Evolutionary conservation across 352 stramenopile genomes (phyloP), one percentile per base, ranked within the genome.

Genomic region (Phytophthora cactorum): DNA sequence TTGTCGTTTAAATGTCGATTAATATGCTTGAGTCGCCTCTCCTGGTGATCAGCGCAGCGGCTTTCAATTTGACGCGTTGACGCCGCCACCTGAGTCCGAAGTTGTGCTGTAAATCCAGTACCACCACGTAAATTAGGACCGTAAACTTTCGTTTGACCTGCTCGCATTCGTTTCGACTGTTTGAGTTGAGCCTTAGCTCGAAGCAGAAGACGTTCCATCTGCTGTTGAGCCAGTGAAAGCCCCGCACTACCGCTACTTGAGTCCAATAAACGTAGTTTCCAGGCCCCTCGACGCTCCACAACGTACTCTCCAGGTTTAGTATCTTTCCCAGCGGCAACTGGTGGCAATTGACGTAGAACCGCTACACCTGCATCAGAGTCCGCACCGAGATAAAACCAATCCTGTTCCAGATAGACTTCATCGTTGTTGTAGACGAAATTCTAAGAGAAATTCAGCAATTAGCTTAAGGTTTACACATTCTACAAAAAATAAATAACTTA

Each of bases 401-500:
- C 84, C 49, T 94, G 86, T 74, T 94, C 84, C 12, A 94, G 59
- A 59, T 88, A 94, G 14, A 94, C 74, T 63, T 94, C 86, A 54
- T 92, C 84, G 57, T 86, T 86, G 72, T 92, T 94, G 75, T 92
- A 92, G 28, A 93, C 86, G 54, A 90, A 93, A 29, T 80, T 82
- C 84, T 92, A 54, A 39, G n/a, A 28, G 12, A 43, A 36, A 4
- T 22, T 11, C 34, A 22, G 0, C 17, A 22, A 22, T 22, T 22
- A n/a, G n/a, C n/a, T n/a, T n/a, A n/a, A n/a, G n/a, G n/a, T n/a
- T n/a, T n/a, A n/a, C n/a, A n/a, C n/a, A n/a, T n/a, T n/a, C n/a
- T n/a, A n/a, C n/a, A n/a, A n/a, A n/a, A n/a, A n/a, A n/a, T n/a
- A n/a, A n/a, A n/a, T n/a, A n/a, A n/a, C n/a, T n/a, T n/a, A 92